Conservation (phyloP, 1,139 yeast species). For the Wickerhamiella pararugosa region DNA sequence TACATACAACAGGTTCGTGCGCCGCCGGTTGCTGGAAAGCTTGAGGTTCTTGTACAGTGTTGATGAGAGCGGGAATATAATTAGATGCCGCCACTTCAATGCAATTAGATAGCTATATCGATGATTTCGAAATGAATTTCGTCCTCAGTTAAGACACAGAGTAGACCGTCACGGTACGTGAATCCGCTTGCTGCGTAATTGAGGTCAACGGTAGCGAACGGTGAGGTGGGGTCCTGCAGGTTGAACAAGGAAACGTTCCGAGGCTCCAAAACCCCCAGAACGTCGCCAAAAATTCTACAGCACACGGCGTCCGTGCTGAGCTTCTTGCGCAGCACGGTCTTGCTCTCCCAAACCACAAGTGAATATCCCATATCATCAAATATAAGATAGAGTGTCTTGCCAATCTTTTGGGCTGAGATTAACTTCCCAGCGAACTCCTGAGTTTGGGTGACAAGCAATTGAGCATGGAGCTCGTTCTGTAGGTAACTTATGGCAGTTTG, state of each 20-base stretch:
- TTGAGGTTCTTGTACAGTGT: constrained; percentile 4
- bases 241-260: not conserved
- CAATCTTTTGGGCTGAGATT: not conserved
- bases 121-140: constrained; percentile 1
- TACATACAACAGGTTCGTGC: not conserved
- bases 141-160: constrained; percentile 1
- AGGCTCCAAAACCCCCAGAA: not conserved
- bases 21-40: constrained; percentile 7
- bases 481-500: not conserved
- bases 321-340: not conserved
- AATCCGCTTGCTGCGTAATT: not conserved
- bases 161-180: not conserved
- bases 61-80: not conserved
- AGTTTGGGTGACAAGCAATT: not conserved
- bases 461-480: not conserved
- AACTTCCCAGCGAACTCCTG: not conserved
- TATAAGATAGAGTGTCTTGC: not conserved
- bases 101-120: not conserved
- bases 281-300: not conserved
- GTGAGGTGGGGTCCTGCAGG: not conserved
- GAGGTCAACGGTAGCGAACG: not conserved
- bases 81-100: not conserved
- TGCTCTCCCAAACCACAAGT: not conserved
- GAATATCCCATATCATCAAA: not conserved
- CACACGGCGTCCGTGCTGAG: not conserved